A percentile compares a stretch with the other conserved stretches of the same genome.
phyloP scores from a whole-genome alignment of 2,329 filamentous ascomycete genomes.

The Xylaria sp. region DNA sequence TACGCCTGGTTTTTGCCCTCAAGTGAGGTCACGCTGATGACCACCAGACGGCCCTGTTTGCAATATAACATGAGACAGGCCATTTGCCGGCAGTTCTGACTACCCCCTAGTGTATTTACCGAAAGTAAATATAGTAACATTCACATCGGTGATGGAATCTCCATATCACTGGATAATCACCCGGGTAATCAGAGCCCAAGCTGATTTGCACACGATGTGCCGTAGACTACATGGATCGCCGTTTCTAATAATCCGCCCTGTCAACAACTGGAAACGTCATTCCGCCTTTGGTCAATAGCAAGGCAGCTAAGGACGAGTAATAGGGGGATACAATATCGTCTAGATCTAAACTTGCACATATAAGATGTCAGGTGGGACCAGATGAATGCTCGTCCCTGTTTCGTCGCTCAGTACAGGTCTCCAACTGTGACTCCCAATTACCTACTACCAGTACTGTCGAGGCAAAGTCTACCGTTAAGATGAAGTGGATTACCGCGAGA shows the following conservation, averaged over 20 bases:
- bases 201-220: slow-evolving; percentile 37
- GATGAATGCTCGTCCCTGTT: slow-evolving; percentile 6
- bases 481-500: slow-evolving; percentile 35
- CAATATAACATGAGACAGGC: not conserved
- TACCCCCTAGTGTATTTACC: slow-evolving; percentile 23
- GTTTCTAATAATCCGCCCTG: slow-evolving; percentile 25
- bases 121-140: slow-evolving; percentile 28
- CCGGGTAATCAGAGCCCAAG: slow-evolving; percentile 32
- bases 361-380: slow-evolving; percentile 18
- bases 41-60: not conserved
- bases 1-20: not conserved
- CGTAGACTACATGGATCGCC: slow-evolving; percentile 15
- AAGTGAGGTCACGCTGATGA: not conserved
- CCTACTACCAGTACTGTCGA: not conserved
- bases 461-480: slow-evolving; percentile 23
- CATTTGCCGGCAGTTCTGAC: slow-evolving; percentile 28
- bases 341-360: slow-evolving; percentile 10
- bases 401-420: slow-evolving; percentile 15
- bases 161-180: slow-evolving; percentile 33
- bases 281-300: not conserved
- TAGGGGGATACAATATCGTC: not conserved
- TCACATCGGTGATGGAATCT: slow-evolving; percentile 16
- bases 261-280: slow-evolving; percentile 8
- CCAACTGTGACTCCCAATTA: not conserved
- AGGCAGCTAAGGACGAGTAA: not conserved